Evolutionary conservation across 2,329 filamentous ascomycete species (phyloP).

Genomic region (Fusarium sp.): DNA sequence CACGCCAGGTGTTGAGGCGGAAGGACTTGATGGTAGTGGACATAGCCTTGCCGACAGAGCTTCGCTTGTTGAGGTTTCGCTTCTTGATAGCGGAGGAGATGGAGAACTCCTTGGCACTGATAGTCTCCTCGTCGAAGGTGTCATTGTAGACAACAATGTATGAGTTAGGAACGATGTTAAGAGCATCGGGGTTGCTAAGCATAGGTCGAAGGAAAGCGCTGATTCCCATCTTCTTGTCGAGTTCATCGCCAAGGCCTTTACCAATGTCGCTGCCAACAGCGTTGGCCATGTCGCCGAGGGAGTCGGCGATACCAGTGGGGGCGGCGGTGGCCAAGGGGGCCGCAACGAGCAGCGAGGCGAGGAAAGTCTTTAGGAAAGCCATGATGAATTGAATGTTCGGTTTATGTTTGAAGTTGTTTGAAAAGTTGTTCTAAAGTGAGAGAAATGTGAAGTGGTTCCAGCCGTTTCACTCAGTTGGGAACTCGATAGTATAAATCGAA

Average conservation of each 20-base stretch:
- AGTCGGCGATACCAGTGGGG: conserved; percentile 37
- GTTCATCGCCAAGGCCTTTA: conserved; percentile 21
- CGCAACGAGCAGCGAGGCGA: conserved; percentile 41
- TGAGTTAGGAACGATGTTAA: conserved; percentile 63
- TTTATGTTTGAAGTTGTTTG: conserved; percentile 23
- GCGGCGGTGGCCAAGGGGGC: conserved; percentile 45
- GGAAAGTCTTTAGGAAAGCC: conserved; percentile 43
- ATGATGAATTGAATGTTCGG: conserved; percentile 39
- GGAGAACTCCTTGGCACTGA: conserved; percentile 61
- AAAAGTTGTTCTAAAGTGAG: conserved; percentile 30
- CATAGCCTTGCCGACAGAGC: conserved; percentile 58
- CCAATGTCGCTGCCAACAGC: conserved; percentile 22
- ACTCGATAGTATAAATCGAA: conserved; percentile 37
- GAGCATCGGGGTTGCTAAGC: conserved; percentile 61
- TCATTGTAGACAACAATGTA: conserved; percentile 75
- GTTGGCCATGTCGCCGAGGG: conserved; percentile 32
- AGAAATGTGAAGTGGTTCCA: conserved; percentile 46
- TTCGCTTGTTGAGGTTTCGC: conserved; percentile 67
- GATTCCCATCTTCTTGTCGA: conserved; percentile 35
- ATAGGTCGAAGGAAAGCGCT: conserved; percentile 51
- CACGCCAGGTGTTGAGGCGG: conserved; percentile 62
- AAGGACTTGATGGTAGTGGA: conserved; percentile 61
- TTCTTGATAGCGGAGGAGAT: conserved; percentile 64
- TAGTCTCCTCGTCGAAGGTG: conserved; percentile 59
- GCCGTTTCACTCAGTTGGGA: conserved; percentile 43